A percentile compares a stretch with the other conserved stretches of the same genome.
phyloP scores from a whole-genome alignment of 352 stramenopile genomes.

The Phytophthora nicotianae region DNA sequence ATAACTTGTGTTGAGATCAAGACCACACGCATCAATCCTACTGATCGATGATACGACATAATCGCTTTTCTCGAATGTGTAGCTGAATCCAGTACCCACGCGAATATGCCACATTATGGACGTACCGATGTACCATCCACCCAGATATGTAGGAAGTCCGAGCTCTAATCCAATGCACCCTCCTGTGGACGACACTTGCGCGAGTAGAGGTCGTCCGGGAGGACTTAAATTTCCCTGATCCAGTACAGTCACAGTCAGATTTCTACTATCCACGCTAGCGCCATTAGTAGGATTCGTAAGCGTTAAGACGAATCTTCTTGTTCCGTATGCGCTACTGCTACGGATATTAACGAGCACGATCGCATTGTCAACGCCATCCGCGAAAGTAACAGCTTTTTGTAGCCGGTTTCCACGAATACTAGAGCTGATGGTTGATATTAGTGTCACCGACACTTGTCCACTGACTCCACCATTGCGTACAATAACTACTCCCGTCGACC shows the following conservation, averaged over 20 bases:
- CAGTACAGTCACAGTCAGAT: conserved; percentile 31
- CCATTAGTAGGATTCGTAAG: conserved; percentile 39
- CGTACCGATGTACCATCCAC: conserved; percentile 14
- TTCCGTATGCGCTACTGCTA: conserved; percentile 37
- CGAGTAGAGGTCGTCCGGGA: conserved; percentile 30
- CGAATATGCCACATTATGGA: conserved; percentile 1
- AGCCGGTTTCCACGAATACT: conserved; percentile 32
- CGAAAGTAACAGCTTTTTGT: conserved; percentile 36
- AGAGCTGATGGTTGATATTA: conserved; percentile 42
- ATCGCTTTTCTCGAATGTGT: neutral
- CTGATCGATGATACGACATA: neutral
- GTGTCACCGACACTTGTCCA: conserved; percentile 28
- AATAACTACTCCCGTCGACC: conserved; percentile 14
- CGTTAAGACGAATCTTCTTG: conserved; percentile 31
- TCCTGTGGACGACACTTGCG: conserved; percentile 16
- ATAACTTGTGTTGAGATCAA: conserved; percentile 39
- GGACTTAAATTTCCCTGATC: conserved; percentile 53
- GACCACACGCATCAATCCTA: conserved; percentile 16
- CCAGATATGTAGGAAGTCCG: conserved; percentile 29
- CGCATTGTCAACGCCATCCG: conserved; percentile 14
- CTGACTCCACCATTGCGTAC: conserved; percentile 6
- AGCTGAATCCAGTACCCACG: neutral
- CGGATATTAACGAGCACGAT: conserved; percentile 31
- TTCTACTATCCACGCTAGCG: conserved; percentile 11
- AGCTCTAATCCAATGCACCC: conserved; percentile 39